Base-by-base conservation (phyloP, 1,139 yeast species). In the Kodamaea anthophila region DNA sequence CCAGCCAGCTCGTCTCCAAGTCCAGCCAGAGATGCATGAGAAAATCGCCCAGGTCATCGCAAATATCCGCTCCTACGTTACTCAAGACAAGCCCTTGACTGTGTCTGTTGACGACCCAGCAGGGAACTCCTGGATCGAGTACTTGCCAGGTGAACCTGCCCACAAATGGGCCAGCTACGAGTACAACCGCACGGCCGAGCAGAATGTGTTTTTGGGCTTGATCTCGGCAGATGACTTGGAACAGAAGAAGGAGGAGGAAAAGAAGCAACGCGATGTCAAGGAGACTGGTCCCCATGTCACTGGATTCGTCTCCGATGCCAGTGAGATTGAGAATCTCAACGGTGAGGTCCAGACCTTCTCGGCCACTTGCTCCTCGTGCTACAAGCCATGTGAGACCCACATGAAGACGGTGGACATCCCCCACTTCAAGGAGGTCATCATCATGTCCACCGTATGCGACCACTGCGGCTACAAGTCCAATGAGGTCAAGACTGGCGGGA, bases 401-500 rank as follows among this genome's bases (percentile, higher is more conserved):
- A 93, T 93, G 98, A 93, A 93, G 64, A 75, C 88, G 21, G 96
- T 93, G 16, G 79, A 86, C 51, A 93, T 93, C 44, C 99, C 99
- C 13, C 98, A 93, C 60, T 93, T 93, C 69, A 88, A 87, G 58
- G 97, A 93, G 44, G 99, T 93, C 26, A 82, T 93, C 39, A 76
- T 93, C 46, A 93, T 93, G 98, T 83, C 94, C 31, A 91, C 98
- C 0, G 80, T 75, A 1, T 93, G 99, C 60, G 88, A 81, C 24
- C 64, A 75, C 43, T 93, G 99, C 64, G 98, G 98, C 20, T 93
- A 84, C 63, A 91, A 85, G 60, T 85, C 96, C 13, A 93, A 93
- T 51, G 99, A 93, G 58, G 98, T 93, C 42, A 91, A 88, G 63
- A 93, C 98, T 4, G 99, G 99, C 35, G 99, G 99, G 42, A 94